Evolutionary conservation across 495 filamentous ascomycete genomes (phyloP), one percentile per base, ranked within the genome.

Genomic region (Talaromyces borbonicus): DNA sequence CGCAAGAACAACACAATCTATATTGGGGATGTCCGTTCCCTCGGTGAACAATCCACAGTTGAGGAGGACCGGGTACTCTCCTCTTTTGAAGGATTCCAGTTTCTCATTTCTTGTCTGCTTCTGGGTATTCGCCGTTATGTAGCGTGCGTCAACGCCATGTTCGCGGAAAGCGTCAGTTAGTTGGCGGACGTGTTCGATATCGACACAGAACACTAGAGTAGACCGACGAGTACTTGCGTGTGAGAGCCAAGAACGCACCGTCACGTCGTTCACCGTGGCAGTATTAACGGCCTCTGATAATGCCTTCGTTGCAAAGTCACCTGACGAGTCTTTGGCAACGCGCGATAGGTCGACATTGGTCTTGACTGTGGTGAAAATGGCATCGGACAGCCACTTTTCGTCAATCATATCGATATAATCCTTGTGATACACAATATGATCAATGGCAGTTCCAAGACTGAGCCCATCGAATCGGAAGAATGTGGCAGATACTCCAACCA

Each of bases 41-140:
- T 99, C 92, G 2, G 90, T 97, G 52, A 95, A 96, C 40, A 99
- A 80, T 3, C 89, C 89, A 60, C 92, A 97, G 58, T 99, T 99
- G 26, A 99, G 60, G 12, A 99, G 75, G 4, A 99, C 85, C 0
- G 86, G 87, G 46, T 81, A 96, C 46, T 90, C 73, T n/a, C 77
- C 72, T 0, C 66, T 68, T 43, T 70, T 83, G 60, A 99, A 99
- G 4, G 71, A 74, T 24, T 83, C 79, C 1, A 99, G 62, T 5
- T 75, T 71, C 24, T 83, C 73, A 22, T 79, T 73, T 6, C 92
- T 76, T 15, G 76, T 69, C 11, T 70, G 52, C 32, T 76, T 79
- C 0, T 73, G 61, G 0, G 89, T 99, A n/a, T 81, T 71, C 15
- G 84, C 77, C 1, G 88, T 95, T 9, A 97, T 78, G 54, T 79